A percentile compares a stretch with the other conserved stretches of the same genome.
These are phyloP conservation scores for Auricularia heimuer DNA, from an alignment of 768 basidiomycete species.

Conservation along the genomic window DNA sequence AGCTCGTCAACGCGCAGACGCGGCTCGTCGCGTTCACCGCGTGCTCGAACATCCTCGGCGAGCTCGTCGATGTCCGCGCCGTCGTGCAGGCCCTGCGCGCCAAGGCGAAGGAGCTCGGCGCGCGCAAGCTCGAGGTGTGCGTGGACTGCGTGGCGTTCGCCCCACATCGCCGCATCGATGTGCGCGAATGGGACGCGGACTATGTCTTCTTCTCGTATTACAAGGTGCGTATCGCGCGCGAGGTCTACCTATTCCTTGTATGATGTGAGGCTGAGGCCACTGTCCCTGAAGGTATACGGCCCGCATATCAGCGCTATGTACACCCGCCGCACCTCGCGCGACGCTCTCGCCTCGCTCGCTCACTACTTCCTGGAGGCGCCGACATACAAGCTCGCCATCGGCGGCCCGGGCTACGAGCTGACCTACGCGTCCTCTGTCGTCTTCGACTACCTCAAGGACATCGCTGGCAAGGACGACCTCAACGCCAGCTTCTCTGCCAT, in stretches of 20 bases:
- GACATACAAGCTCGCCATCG: conserved; percentile 59
- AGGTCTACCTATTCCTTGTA: not conserved
- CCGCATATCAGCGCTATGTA: conserved; percentile 63
- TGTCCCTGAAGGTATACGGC: conserved; percentile 50
- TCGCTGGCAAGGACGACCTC: conserved; percentile 15
- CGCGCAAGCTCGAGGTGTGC: conserved; percentile 47
- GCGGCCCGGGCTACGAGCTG: conserved; percentile 67
- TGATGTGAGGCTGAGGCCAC: not conserved
- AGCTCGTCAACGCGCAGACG: conserved; percentile 54
- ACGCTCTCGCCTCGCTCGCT: conserved; percentile 47
- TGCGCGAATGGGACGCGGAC: conserved; percentile 69
- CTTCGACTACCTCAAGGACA: conserved; percentile 44
- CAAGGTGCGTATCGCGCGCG: conserved; percentile 38
- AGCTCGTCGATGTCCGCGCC: conserved; percentile 50
- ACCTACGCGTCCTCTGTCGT: conserved; percentile 53
- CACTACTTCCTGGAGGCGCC: conserved; percentile 54
- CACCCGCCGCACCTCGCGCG: conserved; percentile 39
- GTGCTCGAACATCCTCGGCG: conserved; percentile 68
- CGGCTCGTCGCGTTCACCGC: conserved; percentile 66
- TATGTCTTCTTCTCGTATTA: conserved; percentile 64
- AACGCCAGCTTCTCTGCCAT: conserved; percentile 24
- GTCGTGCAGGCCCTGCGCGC: conserved; percentile 41
- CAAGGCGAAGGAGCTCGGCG: conserved; percentile 42
- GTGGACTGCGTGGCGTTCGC: conserved; percentile 76
- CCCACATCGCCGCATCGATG: conserved; percentile 62